Base-by-base conservation (phyloP, 768 basidiomycete species). In the Coprinopsis marcescibilis region DNA sequence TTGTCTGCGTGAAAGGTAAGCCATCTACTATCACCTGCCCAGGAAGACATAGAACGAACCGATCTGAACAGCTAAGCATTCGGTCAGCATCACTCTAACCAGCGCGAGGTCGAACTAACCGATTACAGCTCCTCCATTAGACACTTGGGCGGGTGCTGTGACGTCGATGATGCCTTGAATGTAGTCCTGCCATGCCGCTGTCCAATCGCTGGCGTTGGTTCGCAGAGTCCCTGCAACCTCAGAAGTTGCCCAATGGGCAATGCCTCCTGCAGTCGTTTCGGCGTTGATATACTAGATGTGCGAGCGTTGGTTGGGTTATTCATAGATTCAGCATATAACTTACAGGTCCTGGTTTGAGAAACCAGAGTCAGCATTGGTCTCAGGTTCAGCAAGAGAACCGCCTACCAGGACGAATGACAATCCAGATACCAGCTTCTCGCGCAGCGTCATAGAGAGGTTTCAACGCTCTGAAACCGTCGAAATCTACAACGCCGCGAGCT, bases 281-380 rank as follows among this genome's bases (percentile, higher is more conserved):
- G 85, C 85, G 53, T 89, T 89, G 65, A 89, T 88, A 55, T 88
- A 78, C 67, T n/a, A n/a, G n/a, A n/a, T n/a, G n/a, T n/a, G n/a
- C n/a, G n/a, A n/a, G n/a, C n/a, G n/a, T n/a, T n/a, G n/a, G n/a
- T n/a, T n/a, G n/a, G n/a, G n/a, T n/a, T n/a, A n/a, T n/a, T n/a
- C n/a, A n/a, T n/a, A n/a, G n/a, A n/a, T n/a, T n/a, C n/a, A n/a
- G n/a, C n/a, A n/a, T n/a, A n/a, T n/a, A n/a, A n/a, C n/a, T n/a
- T n/a, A n/a, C n/a, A n/a, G 76, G 53, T 38, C 20, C 40, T 30
- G 11, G 44, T 41, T 25, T 15, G 32, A 46, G 38, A 42, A 21
- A 38, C 30, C 33, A 13, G 24, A 14, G 37, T 21, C 3, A 32
- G 10, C 10, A 8, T 32, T 32, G 7, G 15, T 43, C 4, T 19